These are phyloP conservation scores for Colletotrichum echinochloae DNA, from an alignment of 2,329 filamentous ascomycete genomes.

Conservation along the genomic window DNA sequence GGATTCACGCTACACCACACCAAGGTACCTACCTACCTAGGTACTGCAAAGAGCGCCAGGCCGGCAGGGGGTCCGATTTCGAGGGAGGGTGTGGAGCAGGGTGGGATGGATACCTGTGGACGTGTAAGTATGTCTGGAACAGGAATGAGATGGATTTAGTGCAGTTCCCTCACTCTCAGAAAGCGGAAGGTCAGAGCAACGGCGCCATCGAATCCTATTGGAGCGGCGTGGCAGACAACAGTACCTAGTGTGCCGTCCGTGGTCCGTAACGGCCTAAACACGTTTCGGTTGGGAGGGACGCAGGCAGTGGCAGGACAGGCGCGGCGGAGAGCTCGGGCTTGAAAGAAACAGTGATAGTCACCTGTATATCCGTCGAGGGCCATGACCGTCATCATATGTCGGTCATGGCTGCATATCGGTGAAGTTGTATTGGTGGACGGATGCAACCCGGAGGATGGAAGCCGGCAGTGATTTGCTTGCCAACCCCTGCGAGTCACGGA, in stretches of 20 bases:
- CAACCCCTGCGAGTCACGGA: too few species aligned
- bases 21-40: too few species aligned
- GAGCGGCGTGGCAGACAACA: constrained; percentile 9
- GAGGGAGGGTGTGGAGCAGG: constrained; percentile 13
- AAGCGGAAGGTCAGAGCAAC: constrained; percentile 36
- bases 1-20: not conserved
- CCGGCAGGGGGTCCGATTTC: too few species aligned
- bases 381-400: constrained; percentile 17
- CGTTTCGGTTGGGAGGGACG: constrained; percentile 11
- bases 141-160: constrained; percentile 6
- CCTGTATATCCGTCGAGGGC: not conserved
- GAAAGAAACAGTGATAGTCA: not conserved
- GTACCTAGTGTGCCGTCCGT: not conserved
- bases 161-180: constrained; percentile 1
- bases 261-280: constrained; percentile 34
- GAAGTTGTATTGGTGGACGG: constrained; percentile 3
- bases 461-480: constrained; percentile 19
- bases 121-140: not conserved
- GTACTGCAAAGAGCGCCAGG: not conserved
- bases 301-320: not conserved
- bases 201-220: constrained; percentile 35
- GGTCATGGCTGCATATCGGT: constrained; percentile 15
- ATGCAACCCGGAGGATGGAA: not conserved
- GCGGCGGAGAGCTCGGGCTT: not conserved
- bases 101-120: not conserved